Percentiles rank a stretch among this genome's conserved stretches.
These are phyloP conservation scores for Taphrina communis DNA, from an alignment of 1,139 yeast species.

Conservation along the genomic window DNA sequence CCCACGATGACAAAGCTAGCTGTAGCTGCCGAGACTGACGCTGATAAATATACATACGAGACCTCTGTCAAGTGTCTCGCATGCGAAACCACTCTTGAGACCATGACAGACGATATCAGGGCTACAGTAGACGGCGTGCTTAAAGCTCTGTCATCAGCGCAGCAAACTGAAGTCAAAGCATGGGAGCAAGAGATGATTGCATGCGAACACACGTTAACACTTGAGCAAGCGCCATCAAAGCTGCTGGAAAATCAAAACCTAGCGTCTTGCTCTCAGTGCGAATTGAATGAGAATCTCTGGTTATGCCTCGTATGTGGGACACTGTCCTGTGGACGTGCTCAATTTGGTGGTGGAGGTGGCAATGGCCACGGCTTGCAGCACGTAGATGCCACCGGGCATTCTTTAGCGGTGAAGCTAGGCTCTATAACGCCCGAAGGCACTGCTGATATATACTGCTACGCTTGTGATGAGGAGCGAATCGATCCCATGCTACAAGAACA, in stretches of 20 bases:
- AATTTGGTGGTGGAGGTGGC: slow-evolving; percentile 86
- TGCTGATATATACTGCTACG: slow-evolving; percentile 85
- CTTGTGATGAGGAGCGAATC: slow-evolving; percentile 84
- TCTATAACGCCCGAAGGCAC: slow-evolving; percentile 71
- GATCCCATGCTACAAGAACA: slow-evolving; percentile 65
- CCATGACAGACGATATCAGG: slow-evolving; percentile 44
- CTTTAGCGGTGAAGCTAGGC: slow-evolving; percentile 88
- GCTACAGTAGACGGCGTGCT: slow-evolving; percentile 60
- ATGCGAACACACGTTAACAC: slow-evolving; percentile 71
- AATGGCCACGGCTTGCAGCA: slow-evolving; percentile 87
- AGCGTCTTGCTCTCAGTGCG: slow-evolving; percentile 68
- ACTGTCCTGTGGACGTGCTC: slow-evolving; percentile 91
- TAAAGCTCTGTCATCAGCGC: slow-evolving; percentile 67
- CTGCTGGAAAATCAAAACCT: slow-evolving; percentile 49
- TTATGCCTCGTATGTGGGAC: slow-evolving; percentile 87
- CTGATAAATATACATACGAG: slow-evolving; percentile 65
- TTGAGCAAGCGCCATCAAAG: slow-evolving; percentile 54
- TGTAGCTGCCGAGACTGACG: slow-evolving; percentile 70
- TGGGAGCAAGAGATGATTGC: slow-evolving; percentile 90
- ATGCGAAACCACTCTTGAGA: slow-evolving; percentile 46
- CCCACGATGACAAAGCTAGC: slow-evolving; percentile 61
- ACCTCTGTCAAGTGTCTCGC: slow-evolving; percentile 58
- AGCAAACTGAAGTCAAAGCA: slow-evolving; percentile 75
- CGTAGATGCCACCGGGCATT: slow-evolving; percentile 63
- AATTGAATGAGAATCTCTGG: slow-evolving; percentile 81